Percentiles rank a stretch among this genome's conserved stretches.
Evolutionary conservation across 129 eudicot genomes (phyloP).

Genomic region (Pittosporum tobira): DNA sequence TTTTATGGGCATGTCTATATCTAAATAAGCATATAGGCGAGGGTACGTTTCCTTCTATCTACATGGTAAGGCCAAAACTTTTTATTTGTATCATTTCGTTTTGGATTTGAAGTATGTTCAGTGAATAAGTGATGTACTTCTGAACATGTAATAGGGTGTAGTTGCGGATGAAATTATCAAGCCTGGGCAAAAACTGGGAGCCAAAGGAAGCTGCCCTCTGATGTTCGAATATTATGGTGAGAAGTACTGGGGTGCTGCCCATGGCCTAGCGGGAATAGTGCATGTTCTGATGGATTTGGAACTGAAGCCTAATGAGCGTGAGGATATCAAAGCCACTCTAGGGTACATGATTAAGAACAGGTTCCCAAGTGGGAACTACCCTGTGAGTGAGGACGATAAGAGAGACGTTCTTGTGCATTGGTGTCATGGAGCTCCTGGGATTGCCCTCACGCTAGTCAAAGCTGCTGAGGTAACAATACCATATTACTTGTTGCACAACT

Average conservation of each 20-base stretch:
- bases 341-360: constrained; percentile 56
- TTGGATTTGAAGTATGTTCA: neutral
- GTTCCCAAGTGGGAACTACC: constrained; percentile 63
- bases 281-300: constrained; percentile 51
- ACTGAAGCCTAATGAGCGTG: constrained; percentile 38
- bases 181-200: constrained; percentile 48
- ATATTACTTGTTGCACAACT: neutral
- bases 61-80: constrained; percentile 29
- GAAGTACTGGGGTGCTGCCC: constrained; percentile 80
- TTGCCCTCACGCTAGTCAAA: constrained; percentile 63
- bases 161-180: constrained; percentile 46
- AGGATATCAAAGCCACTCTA: constrained; percentile 57
- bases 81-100: neutral
- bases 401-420: constrained; percentile 65
- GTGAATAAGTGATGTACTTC: neutral
- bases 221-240: constrained; percentile 61
- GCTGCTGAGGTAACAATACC: constrained; percentile 54
- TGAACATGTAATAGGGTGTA: constrained; percentile 25
- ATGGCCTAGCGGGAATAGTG: constrained; percentile 78
- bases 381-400: constrained; percentile 45
- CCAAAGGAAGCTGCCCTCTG: constrained; percentile 42
- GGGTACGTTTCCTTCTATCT: constrained; percentile 34
- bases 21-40: constrained; percentile 53
- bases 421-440: constrained; percentile 89
- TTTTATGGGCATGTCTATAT: constrained; percentile 52